These are phyloP conservation scores for Termitomyces sp. DNA, from an alignment of 768 basidiomycete species.

Conservation along the genomic window DNA sequence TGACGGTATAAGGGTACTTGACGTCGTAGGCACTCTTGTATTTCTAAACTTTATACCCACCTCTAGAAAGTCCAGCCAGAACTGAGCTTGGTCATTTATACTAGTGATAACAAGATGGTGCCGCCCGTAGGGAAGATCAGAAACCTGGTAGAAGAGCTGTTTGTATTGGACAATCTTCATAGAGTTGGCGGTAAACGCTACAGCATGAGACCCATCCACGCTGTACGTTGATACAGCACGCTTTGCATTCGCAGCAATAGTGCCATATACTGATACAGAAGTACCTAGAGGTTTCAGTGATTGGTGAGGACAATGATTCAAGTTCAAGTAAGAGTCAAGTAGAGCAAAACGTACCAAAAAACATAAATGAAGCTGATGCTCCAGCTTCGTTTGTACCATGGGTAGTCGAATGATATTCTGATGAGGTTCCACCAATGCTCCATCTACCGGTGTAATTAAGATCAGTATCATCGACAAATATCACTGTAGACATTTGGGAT, in stretches of 20 bases:
- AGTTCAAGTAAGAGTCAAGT: neutral
- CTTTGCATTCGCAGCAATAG: neutral
- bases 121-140: neutral
- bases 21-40: neutral
- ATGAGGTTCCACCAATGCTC: slow-evolving; percentile 1
- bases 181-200: neutral
- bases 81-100: neutral
- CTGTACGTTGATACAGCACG: slow-evolving; percentile 8
- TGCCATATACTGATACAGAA: slow-evolving; percentile 13
- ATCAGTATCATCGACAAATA: slow-evolving; percentile 2
- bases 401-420: slow-evolving; percentile 6
- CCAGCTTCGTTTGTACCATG: slow-evolving; percentile 14
- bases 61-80: slow-evolving; percentile 15
- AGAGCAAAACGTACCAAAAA: slow-evolving; percentile 12
- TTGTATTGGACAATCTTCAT: neutral
- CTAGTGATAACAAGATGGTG: slow-evolving; percentile 12
- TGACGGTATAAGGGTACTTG: neutral
- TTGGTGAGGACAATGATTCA: neutral
- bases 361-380: slow-evolving; percentile 17
- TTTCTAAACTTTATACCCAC: neutral
- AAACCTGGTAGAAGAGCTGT: slow-evolving; percentile 8
- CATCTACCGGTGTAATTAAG: slow-evolving; percentile 5
- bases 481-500: neutral
- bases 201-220: slow-evolving; percentile 7
- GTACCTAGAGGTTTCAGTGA: slow-evolving; percentile 5